Percentiles rank a stretch among this genome's conserved stretches.
These are phyloP conservation scores for Blastocystis sp. DNA, from an alignment of 352 stramenopile species.

Conservation along the genomic window DNA sequence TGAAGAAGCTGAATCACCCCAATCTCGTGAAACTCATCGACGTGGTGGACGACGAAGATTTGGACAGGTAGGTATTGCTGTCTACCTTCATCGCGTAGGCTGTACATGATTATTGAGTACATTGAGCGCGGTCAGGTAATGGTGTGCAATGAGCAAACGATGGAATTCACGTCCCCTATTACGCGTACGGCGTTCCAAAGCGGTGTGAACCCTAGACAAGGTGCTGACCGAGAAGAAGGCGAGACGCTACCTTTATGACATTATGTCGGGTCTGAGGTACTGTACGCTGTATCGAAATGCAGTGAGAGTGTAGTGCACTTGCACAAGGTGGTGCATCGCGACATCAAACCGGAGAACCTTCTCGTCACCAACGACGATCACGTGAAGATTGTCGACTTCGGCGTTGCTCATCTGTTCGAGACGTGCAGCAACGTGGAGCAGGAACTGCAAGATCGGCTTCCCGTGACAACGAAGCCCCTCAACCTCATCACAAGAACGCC, in stretches of 20 bases:
- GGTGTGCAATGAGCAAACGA: conserved; percentile 19
- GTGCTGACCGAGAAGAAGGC: conserved; percentile 50
- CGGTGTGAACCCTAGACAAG: neutral
- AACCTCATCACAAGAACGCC: conserved; percentile 84
- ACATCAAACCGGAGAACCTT: conserved; percentile 87
- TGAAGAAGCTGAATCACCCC: conserved; percentile 87
- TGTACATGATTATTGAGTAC: conserved; percentile 82
- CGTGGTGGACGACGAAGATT: conserved; percentile 83
- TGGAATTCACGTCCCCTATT: conserved; percentile 32
- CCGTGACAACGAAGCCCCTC: conserved; percentile 76
- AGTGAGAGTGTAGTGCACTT: conserved; percentile 40
- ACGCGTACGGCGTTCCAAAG: conserved; percentile 13
- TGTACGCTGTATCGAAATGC: neutral
- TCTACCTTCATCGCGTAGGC: conserved; percentile 82
- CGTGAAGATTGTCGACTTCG: conserved; percentile 80
- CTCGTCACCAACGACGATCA: conserved; percentile 83
- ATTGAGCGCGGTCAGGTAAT: conserved; percentile 70
- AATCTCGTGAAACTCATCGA: conserved; percentile 88
- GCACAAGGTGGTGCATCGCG: conserved; percentile 85
- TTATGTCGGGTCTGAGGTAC: conserved; percentile 72
- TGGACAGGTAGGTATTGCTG: conserved; percentile 31
- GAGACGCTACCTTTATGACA: conserved; percentile 54
- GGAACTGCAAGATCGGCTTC: neutral
- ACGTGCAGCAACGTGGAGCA: conserved; percentile 78
- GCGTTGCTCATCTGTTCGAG: conserved; percentile 72